Evolutionary conservation across 768 basidiomycete genomes (phyloP), one percentile per base, ranked within the genome.

Genomic region (Lentinula raphanica): DNA sequence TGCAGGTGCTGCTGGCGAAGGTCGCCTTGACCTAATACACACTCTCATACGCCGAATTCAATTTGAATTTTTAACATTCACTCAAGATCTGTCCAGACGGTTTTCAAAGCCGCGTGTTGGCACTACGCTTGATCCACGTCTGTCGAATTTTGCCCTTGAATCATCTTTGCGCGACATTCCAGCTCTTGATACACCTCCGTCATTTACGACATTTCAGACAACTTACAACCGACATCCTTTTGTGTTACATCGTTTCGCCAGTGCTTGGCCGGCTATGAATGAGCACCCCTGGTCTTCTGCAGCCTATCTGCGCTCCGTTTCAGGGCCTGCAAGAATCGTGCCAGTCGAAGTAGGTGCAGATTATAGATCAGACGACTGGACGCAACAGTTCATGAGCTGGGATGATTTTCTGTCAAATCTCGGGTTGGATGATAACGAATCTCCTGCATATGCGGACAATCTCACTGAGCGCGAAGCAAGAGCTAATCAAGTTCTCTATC

Each of bases 301-400:
- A 5, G 68, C 74, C 2, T 98, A 99, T 67, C 79, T 99, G 1
- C 77, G 78, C 13, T 74, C 76, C 3, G 73, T 85, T 0, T 83
- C 88, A 2, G 97, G 97, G 13, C 82, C 82, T 42, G 94, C 90
- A 1, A 80, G 97, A 21, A 72, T 92, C 4, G 88, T 98, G 1
- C 97, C 96, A 5, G 86, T 98, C 6, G 96, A 98, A 71, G 72
- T 97, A 17, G 96, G 96, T 13, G 69, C 71, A 32, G 89, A 94
- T 67, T 98, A 98, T 70, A 84, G 91, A 28, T 73, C 77, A 11
- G 81, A 82, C 21, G 81, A 82, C 46, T 99, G 97, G 97, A 79
- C 80, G 1, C 96, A 96, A 69, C 72, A 72, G 62, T 74, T 98
- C 55, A 82, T 97, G 70, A 64, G 69, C 21, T 97, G 93, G 85